phyloP scores from a whole-genome alignment of 2,329 filamentous ascomycete species.

The Westerdykella aurantiaca region DNA sequence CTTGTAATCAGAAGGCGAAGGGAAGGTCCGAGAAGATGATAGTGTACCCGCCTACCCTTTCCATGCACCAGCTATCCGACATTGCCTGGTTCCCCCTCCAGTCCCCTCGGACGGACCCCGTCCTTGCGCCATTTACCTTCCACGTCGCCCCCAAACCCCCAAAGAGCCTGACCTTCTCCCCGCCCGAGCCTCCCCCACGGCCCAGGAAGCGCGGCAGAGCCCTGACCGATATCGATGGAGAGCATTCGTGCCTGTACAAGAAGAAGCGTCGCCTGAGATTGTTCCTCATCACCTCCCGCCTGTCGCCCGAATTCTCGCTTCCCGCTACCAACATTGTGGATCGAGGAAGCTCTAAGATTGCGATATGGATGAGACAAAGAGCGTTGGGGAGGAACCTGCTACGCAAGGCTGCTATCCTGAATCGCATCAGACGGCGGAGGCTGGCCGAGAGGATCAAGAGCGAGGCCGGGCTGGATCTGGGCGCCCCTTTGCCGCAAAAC shows the following conservation, averaged over 20 bases:
- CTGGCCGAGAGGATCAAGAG: constrained; percentile 13
- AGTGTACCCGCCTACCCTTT: constrained; percentile 9
- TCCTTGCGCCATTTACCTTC: constrained; percentile 30
- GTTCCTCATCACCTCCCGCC: constrained; percentile 60
- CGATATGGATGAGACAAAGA: constrained; percentile 45
- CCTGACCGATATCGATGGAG: constrained; percentile 53
- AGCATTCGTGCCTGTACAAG: constrained; percentile 45
- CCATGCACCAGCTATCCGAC: too few species aligned
- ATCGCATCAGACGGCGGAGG: constrained; percentile 48
- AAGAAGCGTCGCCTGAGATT: constrained; percentile 65
- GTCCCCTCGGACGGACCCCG: too few species aligned
- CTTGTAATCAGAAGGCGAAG: constrained; percentile 22
- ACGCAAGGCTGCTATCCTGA: constrained; percentile 61
- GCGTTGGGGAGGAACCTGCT: constrained; percentile 49
- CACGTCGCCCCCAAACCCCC: constrained; percentile 17
- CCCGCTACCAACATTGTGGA: constrained; percentile 66
- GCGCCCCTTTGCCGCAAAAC: constrained; percentile 5
- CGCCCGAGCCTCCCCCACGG: constrained; percentile 15
- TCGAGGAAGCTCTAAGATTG: constrained; percentile 49
- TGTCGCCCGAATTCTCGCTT: constrained; percentile 63
- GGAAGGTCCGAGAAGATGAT: constrained; percentile 27
- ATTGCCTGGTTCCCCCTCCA: too few species aligned
- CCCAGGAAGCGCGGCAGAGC: constrained; percentile 49
- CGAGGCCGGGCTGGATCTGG: constrained; percentile 8
- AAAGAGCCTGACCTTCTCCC: constrained; percentile 33